Evolutionary conservation across 2,329 filamentous ascomycete species (phyloP), one percentile per base, ranked within the genome.

Genomic region (Aspergillus floridensis): DNA sequence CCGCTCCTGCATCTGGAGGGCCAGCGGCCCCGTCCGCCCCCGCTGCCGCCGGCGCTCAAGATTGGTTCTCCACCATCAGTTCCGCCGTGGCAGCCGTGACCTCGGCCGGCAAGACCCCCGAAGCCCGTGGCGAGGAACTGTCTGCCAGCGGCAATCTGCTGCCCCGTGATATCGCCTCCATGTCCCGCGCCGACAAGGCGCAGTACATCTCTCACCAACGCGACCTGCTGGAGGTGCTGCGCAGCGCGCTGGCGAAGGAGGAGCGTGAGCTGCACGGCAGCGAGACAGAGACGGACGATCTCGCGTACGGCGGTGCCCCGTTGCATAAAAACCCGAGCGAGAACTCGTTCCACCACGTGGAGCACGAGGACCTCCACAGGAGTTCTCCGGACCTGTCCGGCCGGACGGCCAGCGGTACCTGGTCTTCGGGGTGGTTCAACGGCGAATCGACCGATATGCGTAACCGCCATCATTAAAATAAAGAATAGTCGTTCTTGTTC

Each of bases 271-370:
- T 91, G 24, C 77, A 70, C 48, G 73, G 68, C 1, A 72, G 65
- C 16, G 68, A 68, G 12, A 57, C 55, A 44, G 70, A 67, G 12
- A 12, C 10, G 31, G 74, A 76, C 14, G 75, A 75, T 49, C 70
- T 79, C 14, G 76, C 77, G 26, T 79, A 78, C 56, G 77, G 38
- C 38, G n/a, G 77, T 6, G 61, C 72, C 21, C 65, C 69, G 26
- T 62, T 96, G 68, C 88, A 86, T 68, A 93, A 93, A 78, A 93
- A 90, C 70, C 87, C 87, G 64, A 96, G 91, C 73, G 92, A 96
- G 72, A 86, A 85, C 21, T 93, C 96, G 67, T 97, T 97, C 70
- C 92, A 96, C 70, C 90, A 91, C 73, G 91, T 96, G 66, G 90
- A 95, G 63, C 86, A 88, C 35, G 89, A 93, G 70, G 88, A 87